Evolutionary conservation across 2,329 filamentous ascomycete species (phyloP).

Genomic region (Saccharata proteae): DNA sequence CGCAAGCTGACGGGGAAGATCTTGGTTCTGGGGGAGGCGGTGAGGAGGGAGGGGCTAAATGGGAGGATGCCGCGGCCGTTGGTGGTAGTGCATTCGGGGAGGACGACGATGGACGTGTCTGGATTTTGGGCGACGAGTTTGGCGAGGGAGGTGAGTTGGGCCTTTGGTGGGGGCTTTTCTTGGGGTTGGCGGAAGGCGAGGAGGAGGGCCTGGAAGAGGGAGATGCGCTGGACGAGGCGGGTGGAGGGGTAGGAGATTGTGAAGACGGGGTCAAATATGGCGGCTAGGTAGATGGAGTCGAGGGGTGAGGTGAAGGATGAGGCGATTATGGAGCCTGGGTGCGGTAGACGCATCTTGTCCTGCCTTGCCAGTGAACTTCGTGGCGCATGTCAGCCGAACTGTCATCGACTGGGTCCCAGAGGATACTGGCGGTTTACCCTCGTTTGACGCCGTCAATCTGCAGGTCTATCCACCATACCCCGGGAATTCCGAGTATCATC

Average conservation of each 20-base stretch:
- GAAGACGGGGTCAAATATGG: constrained; percentile 93
- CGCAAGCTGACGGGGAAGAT: constrained; percentile 87
- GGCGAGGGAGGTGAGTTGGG: constrained; percentile 24
- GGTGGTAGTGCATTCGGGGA: constrained; percentile 88
- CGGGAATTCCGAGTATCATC: constrained; percentile 75
- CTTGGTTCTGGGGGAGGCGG: constrained; percentile 52
- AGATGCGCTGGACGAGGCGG: constrained; percentile 61
- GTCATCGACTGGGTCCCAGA: background rate
- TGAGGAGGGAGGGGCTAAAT: constrained; percentile 64
- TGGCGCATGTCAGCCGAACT: constrained; percentile 2
- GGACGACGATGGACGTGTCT: constrained; percentile 66
- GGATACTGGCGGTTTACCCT: constrained; percentile 34
- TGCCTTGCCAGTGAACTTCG: constrained; percentile 55
- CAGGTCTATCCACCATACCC: constrained; percentile 98
- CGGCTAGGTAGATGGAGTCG: constrained; percentile 85
- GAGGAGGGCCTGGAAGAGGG: constrained; percentile 61
- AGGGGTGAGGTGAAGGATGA: constrained; percentile 86
- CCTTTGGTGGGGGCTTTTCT: constrained; percentile 17
- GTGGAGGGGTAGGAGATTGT: constrained; percentile 70
- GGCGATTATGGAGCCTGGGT: constrained; percentile 70
- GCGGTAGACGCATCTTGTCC: constrained; percentile 58
- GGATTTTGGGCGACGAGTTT: constrained; percentile 55
- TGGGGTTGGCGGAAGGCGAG: constrained; percentile 55
- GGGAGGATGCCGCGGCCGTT: constrained; percentile 86
- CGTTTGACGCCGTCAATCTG: constrained; percentile 94